Evolutionary conservation across 192 early-diverging fungal species (phyloP), one percentile per base, ranked within the genome.

Genomic region (Backusella psychrophila): DNA sequence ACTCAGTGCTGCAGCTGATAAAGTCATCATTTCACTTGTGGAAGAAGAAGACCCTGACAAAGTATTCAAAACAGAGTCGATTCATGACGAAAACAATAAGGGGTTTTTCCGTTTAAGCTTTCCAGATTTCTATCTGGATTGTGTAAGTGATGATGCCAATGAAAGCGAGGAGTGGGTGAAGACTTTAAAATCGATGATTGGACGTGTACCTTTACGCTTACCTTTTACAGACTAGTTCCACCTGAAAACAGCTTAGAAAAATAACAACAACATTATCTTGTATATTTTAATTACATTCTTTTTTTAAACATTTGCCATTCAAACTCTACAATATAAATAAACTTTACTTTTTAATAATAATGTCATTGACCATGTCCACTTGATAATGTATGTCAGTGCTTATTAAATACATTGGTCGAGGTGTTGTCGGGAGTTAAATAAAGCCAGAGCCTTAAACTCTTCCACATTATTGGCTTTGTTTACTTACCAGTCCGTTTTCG

Each of bases 81-180:
- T 76, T 31, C 38, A 44, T 41, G 75, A 69, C n/a, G 75, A 76
- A 41, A 76, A 76, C 35, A 23, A 67, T 15, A 35, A 44, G 7
- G 75, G 75, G 1, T 76, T 76, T 39, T 76, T 76, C 68, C 42
- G 75, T 21, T 29, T 76, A 15, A 41, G 31, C 14, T 76, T 76
- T 39, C 35, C 75, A 26, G 75, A 76, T 49, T 76, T 67, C 19
- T 31, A 76, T 56, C 31, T 76, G 17, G 75, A 76, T 59, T 76
- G 75, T 70, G 75, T 76, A 29, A 76, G 75, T 41, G 75, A 76
- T 76, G 46, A 76, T 52, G 67, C 52, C 12, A 49, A 70, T 11
- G 75, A 76, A 76, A 76, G 75, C 41, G 75, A 76, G 35, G 75
- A 76, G 14, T 76, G 75, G 75, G 67, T 76, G 35, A 76, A 56